phyloP scores from a whole-genome alignment of 2,329 filamentous ascomycete species.

The Metarhizium rileyi region DNA sequence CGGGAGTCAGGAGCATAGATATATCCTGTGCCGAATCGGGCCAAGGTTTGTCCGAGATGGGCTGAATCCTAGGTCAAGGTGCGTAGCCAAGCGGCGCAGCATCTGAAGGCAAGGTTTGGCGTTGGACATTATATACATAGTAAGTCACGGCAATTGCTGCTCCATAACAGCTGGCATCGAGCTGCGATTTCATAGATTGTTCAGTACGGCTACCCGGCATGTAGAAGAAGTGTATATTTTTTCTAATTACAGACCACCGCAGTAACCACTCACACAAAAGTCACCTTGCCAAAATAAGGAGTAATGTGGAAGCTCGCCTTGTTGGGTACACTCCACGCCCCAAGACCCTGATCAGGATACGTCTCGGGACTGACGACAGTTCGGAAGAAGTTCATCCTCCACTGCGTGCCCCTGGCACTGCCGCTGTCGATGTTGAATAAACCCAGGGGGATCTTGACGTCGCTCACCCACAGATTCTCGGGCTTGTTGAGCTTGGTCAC shows the following conservation, averaged over 20 bases:
- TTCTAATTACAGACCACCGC: too few species aligned
- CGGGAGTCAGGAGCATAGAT: too few species aligned
- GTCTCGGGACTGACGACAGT: conserved; percentile 32
- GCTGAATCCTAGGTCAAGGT: not conserved
- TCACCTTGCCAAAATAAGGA: conserved; percentile 32
- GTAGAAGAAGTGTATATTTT: too few species aligned
- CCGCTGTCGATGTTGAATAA: conserved; percentile 39
- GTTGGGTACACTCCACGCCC: conserved; percentile 36
- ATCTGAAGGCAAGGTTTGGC: not conserved
- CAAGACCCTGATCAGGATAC: conserved; percentile 33
- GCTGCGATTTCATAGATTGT: too few species aligned
- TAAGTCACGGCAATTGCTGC: too few species aligned
- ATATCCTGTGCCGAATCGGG: not conserved
- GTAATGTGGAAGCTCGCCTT: conserved; percentile 39
- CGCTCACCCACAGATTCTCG: conserved; percentile 30
- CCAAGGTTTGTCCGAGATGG: not conserved
- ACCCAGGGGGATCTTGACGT: conserved; percentile 32
- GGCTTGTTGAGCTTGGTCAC: conserved; percentile 28
- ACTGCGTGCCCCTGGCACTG: conserved; percentile 31
- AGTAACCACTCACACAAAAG: too few species aligned
- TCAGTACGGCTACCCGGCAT: too few species aligned
- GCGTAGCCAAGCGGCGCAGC: not conserved
- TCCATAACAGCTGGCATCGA: too few species aligned
- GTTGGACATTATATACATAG: too few species aligned
- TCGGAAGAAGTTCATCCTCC: conserved; percentile 45